Evolutionary conservation across 192 early-diverging fungal species (phyloP).

Genomic region (Cladochytrium replicatum): DNA sequence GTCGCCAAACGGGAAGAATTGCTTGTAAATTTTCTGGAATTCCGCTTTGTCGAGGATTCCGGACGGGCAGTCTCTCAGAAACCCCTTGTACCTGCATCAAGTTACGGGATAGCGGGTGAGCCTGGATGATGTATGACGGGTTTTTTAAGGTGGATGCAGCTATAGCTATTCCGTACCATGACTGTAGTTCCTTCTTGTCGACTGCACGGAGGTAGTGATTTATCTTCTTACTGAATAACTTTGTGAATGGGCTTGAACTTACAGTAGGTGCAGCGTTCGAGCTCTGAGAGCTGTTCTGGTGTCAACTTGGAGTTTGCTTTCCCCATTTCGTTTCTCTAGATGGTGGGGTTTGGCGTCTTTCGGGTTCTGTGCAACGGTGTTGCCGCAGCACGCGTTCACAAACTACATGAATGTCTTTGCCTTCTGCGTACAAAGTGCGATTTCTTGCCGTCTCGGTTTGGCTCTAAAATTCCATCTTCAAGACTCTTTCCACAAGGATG

Average conservation of each 20-base stretch:
- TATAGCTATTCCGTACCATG: conserved; percentile 63
- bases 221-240: neutral
- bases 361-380: too few relatives aligned
- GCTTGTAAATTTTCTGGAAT: conserved; percentile 90
- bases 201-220: conserved; percentile 25
- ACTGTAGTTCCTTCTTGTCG: conserved; percentile 88
- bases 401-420: too few relatives aligned
- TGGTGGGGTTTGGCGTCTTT: too few relatives aligned
- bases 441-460: too few relatives aligned
- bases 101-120: neutral
- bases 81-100: conserved; percentile 85
- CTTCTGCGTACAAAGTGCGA: too few relatives aligned
- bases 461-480: too few relatives aligned
- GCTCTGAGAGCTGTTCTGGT: conserved; percentile 64
- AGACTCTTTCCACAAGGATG: too few relatives aligned
- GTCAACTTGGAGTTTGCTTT: conserved; percentile 78
- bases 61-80: conserved; percentile 83
- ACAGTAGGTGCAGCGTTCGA: conserved; percentile 76
- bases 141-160: neutral
- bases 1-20: conserved; percentile 96
- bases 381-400: too few relatives aligned
- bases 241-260: conserved; percentile 16
- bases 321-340: too few relatives aligned
- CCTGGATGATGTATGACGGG: conserved; percentile 1
- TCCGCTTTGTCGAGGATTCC: conserved; percentile 75